phyloP scores from a whole-genome alignment of 2,329 filamentous ascomycete genomes.

The Pseudonectria buxi region DNA sequence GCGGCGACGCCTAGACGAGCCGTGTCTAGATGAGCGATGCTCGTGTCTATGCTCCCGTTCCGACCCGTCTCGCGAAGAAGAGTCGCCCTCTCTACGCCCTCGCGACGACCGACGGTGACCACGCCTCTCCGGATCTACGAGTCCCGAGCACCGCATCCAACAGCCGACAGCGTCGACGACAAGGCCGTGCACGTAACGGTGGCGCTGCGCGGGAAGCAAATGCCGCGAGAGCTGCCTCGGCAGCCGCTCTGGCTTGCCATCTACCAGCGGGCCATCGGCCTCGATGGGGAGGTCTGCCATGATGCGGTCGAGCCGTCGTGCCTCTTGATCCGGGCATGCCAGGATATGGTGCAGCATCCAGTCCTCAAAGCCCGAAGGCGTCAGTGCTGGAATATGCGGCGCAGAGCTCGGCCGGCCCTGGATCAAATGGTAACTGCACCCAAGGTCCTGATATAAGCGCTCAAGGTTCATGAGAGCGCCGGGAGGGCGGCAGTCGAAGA shows the following conservation, averaged over 20 bases:
- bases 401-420: conserved; percentile 44
- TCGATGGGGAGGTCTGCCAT: conserved; percentile 64
- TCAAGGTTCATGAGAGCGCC: conserved; percentile 22
- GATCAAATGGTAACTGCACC: conserved; percentile 59
- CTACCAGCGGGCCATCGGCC: conserved; percentile 46
- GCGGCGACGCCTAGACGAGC: conserved; percentile 11
- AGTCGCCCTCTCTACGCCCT: conserved; percentile 9
- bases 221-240: conserved; percentile 72
- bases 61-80: conserved; percentile 6
- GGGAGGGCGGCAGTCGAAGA: conserved; percentile 41
- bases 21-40: conserved; percentile 7
- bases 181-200: conserved; percentile 50
- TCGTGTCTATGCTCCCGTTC: conserved; percentile 13
- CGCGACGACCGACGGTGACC: conserved; percentile 8
- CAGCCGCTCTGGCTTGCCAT: conserved; percentile 63
- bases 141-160: conserved; percentile 22
- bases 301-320: conserved; percentile 60
- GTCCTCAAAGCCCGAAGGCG: conserved; percentile 58
- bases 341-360: conserved; percentile 70
- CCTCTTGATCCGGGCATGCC: conserved; percentile 71
- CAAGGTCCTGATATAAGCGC: conserved; percentile 47
- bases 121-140: conserved; percentile 9
- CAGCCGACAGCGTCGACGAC: conserved; percentile 54
- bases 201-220: conserved; percentile 57
- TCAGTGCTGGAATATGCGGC: conserved; percentile 58